Evolutionary conservation across 441 rosid species (phyloP), one percentile per base, ranked within the genome.

Genomic region (Macaranga tanarius): DNA sequence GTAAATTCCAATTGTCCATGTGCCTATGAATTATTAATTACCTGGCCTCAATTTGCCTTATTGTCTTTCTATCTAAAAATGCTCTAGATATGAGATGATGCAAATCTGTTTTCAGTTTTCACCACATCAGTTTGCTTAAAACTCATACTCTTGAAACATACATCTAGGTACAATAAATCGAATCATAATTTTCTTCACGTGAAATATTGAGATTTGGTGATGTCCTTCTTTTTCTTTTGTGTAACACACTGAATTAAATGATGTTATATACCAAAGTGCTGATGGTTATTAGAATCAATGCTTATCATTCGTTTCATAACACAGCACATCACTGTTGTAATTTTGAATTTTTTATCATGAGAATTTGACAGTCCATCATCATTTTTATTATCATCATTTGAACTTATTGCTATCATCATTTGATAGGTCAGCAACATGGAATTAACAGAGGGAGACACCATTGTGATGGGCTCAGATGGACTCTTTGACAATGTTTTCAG

Each of bases 381-480:
- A 5, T 69, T n/a, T n/a, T n/a, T n/a, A n/a, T n/a, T n/a, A n/a
- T n/a, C 52, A 7, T 45, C 4, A 7, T 45, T 11, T 26, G 42
- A 13, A 23, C 40, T 75, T 52, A 12, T 63, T 75, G 66, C 75
- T 75, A 56, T 17, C 65, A 70, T 77, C 23, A 62, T 51, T 34
- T 45, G 52, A 61, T 84, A 93, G 97, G 88, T 95, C 68, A 86
- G 87, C 82, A 80, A 73, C 61, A 77, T 90, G 79, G 90, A 88
- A 72, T 72, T 90, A 70, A 67, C 67, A 70, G 90, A 89, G 70
- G 89, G 93, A 72, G 97, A 92, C 73, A 79, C 80, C 63, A 74
- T 89, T 11, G 91, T 95, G 73, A 88, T 95, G 95, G 97, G 97
- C 44, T 89, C 97, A 1, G 99, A 95, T 74, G 99, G 99, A 28